phyloP scores from a whole-genome alignment of 768 basidiomycete species.

The Hypholoma fasciculare region DNA sequence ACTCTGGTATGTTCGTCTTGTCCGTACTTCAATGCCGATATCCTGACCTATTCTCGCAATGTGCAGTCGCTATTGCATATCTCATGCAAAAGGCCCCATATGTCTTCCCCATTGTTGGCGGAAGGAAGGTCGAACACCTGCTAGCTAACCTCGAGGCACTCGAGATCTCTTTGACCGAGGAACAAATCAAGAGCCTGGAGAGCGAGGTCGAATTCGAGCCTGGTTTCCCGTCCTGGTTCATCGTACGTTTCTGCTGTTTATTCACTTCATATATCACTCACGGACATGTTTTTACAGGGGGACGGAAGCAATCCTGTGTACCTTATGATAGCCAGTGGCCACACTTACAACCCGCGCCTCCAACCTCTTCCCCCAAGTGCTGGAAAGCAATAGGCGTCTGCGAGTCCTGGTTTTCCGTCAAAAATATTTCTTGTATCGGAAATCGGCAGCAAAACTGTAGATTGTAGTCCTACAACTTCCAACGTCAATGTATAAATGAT shows the following conservation, averaged over 20 bases:
- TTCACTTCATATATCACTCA: background rate
- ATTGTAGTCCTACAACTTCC: no score
- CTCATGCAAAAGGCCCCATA: constrained; percentile 53
- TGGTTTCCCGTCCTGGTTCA: background rate
- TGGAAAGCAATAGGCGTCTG: background rate
- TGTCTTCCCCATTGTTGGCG: constrained; percentile 48
- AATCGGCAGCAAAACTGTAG: no score
- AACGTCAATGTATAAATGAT: no score
- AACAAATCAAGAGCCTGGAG: constrained; percentile 40
- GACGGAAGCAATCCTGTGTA: background rate
- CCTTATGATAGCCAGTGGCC: background rate
- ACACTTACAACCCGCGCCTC: background rate
- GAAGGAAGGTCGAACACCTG: constrained; percentile 39
- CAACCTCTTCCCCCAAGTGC: background rate
- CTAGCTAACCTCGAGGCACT: constrained; percentile 42
- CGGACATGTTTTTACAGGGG: background rate
- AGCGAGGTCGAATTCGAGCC: background rate
- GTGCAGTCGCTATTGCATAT: constrained; percentile 51
- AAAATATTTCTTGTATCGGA: no score
- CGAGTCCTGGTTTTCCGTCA: no score
- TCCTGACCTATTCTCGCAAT: background rate
- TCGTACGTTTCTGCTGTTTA: background rate
- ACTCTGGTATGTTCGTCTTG: constrained; percentile 25
- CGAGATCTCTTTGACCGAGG: constrained; percentile 33
- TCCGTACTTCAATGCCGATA: background rate